These are phyloP conservation scores for Fusarium redolens DNA, from an alignment of 2,329 filamentous ascomycete species.

Conservation along the genomic window DNA sequence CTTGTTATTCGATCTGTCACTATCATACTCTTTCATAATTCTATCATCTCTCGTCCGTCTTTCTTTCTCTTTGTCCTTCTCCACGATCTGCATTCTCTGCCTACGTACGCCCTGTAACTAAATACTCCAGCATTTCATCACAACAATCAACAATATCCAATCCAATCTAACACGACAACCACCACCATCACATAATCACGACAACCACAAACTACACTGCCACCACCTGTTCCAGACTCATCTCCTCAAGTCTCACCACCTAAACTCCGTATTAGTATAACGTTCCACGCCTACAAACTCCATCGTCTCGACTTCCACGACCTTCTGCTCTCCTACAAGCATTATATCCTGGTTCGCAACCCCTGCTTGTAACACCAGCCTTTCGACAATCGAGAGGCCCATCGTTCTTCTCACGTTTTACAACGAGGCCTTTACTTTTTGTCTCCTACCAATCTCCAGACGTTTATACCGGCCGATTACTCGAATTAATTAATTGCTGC, in stretches of 20 bases:
- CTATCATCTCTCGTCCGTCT: neutral
- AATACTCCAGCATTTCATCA: neutral
- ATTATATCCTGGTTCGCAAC: constrained; percentile 30
- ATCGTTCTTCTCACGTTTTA: constrained; percentile 26
- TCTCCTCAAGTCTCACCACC: constrained; percentile 31
- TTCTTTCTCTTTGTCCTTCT: neutral
- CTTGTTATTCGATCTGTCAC: constrained; percentile 6
- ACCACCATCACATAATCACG: neutral
- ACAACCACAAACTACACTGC: neutral
- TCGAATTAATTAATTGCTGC: neutral
- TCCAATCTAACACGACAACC: constrained; percentile 9
- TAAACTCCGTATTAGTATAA: constrained; percentile 16
- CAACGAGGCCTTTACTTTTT: constrained; percentile 15
- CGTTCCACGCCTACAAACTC: constrained; percentile 17
- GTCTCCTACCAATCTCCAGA: neutral
- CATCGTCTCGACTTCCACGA: constrained; percentile 16
- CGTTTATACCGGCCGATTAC: neutral
- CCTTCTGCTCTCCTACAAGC: constrained; percentile 24
- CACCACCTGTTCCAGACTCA: constrained; percentile 22
- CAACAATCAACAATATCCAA: constrained; percentile 29
- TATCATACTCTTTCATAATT: constrained; percentile 12
- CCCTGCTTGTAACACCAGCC: constrained; percentile 40
- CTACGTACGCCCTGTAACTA: neutral
- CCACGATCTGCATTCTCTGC: neutral
- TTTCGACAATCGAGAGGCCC: constrained; percentile 26